Conservation (phyloP, 345 rosid species). For the Carallia brachiata region DNA sequence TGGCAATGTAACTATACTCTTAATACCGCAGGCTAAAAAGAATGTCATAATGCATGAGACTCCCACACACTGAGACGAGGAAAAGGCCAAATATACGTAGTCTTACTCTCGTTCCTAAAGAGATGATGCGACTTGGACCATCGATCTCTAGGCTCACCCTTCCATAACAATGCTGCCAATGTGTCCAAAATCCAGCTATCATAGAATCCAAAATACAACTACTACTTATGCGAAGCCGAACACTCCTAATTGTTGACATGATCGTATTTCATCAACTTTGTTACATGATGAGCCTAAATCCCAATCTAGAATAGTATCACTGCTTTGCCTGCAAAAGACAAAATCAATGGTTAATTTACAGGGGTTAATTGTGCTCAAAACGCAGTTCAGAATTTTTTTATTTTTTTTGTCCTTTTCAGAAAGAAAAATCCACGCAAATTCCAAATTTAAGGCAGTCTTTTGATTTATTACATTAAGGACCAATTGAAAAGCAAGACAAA, state of each 20-base stretch:
- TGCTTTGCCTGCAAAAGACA: conserved; percentile 22
- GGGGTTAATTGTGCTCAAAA: neutral
- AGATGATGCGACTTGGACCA: no score
- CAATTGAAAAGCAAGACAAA: neutral
- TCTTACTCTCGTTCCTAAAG: no score
- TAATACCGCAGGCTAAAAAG: neutral
- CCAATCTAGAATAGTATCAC: neutral
- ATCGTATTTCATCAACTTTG: neutral
- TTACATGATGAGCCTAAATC: neutral
- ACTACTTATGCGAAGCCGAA: neutral
- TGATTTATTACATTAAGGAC: neutral
- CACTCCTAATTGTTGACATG: neutral
- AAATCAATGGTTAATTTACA: neutral
- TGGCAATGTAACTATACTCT: neutral
- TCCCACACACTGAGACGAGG: no score
- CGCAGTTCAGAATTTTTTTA: neutral
- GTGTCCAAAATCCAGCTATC: conserved; percentile 1
- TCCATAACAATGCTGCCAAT: neutral
- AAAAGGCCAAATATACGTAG: no score
- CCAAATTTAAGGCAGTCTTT: neutral
- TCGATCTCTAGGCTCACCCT: no score
- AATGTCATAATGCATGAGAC: neutral
- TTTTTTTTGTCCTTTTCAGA: neutral
- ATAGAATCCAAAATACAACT: neutral
- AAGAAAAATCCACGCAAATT: conserved; percentile 5